These are phyloP conservation scores for Zangia roseola DNA, from an alignment of 768 basidiomycete species.

Conservation along the genomic window DNA sequence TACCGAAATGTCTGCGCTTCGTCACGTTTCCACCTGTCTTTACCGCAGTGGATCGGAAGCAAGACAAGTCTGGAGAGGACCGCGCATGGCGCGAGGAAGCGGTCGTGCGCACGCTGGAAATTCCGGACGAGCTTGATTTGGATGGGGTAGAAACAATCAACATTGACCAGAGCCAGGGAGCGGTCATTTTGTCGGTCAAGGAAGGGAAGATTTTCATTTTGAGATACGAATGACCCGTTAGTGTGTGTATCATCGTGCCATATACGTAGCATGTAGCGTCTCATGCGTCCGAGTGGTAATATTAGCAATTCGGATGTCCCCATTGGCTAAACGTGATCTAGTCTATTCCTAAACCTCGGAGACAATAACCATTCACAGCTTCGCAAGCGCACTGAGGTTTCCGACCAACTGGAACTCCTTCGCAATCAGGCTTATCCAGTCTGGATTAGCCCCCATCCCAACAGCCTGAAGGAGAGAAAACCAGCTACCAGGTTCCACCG, in stretches of 20 bases:
- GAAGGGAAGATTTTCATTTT: slow-evolving; percentile 72
- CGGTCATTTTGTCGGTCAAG: slow-evolving; percentile 66
- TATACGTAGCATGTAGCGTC: too few relatives aligned
- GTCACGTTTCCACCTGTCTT: slow-evolving; percentile 63
- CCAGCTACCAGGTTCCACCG: background rate
- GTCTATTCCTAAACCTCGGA: too few relatives aligned
- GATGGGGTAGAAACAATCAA: slow-evolving; percentile 72
- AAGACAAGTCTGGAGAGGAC: slow-evolving; percentile 17
- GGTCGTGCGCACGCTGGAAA: slow-evolving; percentile 57
- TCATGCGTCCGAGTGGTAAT: too few relatives aligned
- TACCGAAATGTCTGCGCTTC: slow-evolving; percentile 58
- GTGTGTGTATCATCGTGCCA: too few relatives aligned
- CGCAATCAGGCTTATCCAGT: background rate
- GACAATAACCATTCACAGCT: too few relatives aligned
- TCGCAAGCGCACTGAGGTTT: background rate
- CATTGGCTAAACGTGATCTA: too few relatives aligned
- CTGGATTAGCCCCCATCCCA: background rate
- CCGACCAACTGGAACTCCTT: background rate
- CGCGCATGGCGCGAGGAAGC: slow-evolving; percentile 35
- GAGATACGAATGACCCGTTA: slow-evolving; percentile 48
- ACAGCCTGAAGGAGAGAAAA: background rate
- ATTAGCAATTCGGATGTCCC: too few relatives aligned
- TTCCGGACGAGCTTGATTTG: slow-evolving; percentile 64
- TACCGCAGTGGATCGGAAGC: slow-evolving; percentile 21
- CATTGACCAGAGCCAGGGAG: slow-evolving; percentile 75